Conservation (phyloP, 345 rosid species). For the Luvunga scandens region DNA sequence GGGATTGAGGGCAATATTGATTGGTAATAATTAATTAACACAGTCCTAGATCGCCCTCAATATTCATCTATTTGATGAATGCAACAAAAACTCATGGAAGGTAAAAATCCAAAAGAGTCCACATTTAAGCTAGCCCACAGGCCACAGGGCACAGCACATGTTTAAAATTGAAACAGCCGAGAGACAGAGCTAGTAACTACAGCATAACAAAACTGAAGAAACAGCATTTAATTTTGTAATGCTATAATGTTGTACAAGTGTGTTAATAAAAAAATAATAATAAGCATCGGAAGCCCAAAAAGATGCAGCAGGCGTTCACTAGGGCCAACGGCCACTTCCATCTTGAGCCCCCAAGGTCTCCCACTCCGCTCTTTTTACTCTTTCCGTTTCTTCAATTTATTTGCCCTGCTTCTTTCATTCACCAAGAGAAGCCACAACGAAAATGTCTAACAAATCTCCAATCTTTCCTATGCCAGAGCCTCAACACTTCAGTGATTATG, state of each 20-base stretch:
- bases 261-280: not conserved
- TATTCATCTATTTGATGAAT: not conserved
- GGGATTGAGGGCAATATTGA: too few relatives aligned
- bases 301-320: slow-evolving; percentile 12
- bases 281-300: slow-evolving; percentile 3
- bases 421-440: not conserved
- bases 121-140: not conserved
- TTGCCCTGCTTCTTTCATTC: not conserved
- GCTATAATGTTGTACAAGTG: too few relatives aligned
- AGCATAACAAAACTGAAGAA: too few relatives aligned
- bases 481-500: slow-evolving; percentile 83
- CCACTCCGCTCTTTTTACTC: not conserved
- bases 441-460: slow-evolving; percentile 66
- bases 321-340: slow-evolving; percentile 29
- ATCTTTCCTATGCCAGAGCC: slow-evolving; percentile 61
- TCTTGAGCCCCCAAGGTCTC: slow-evolving; percentile 31
- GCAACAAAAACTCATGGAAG: too few relatives aligned
- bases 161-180: not conserved
- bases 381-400: not conserved
- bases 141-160: not conserved
- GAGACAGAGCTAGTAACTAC: too few relatives aligned
- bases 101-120: not conserved
- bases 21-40: too few relatives aligned
- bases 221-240: too few relatives aligned
- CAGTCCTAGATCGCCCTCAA: not conserved